Conservation (phyloP, 345 rosid genomes). For the Salix koriyanagi region DNA sequence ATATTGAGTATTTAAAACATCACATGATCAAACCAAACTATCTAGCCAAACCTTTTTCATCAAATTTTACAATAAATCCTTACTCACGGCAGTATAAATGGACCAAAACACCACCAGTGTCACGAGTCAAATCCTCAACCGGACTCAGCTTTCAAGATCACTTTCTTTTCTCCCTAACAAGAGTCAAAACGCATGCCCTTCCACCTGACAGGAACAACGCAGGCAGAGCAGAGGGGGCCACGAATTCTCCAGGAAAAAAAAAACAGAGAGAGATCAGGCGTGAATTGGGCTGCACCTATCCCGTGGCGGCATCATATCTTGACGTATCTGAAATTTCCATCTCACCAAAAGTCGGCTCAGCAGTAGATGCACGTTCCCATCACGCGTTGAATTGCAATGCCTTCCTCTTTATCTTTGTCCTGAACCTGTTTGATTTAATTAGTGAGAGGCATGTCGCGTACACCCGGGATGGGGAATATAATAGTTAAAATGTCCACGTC, state of each 20-base stretch:
- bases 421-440: neutral
- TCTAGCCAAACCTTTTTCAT: no score
- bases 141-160: neutral
- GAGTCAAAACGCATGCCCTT: neutral
- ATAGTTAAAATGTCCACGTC: neutral
- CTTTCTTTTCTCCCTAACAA: neutral
- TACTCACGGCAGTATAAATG: neutral
- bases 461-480: neutral
- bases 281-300: no score
- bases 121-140: neutral
- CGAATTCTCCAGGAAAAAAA: no score
- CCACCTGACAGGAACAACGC: neutral
- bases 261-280: no score
- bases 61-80: no score
- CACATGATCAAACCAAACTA: no score
- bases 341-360: no score
- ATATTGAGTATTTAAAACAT: no score
- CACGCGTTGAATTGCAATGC: neutral
- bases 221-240: no score
- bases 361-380: neutral
- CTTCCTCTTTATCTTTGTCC: neutral
- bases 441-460: neutral
- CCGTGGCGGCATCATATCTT: no score
- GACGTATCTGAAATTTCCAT: no score
- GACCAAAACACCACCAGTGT: neutral